A percentile compares a stretch with the other conserved stretches of the same genome.
Evolutionary conservation across 257 asterid genomes (phyloP).

Genomic region (Solanum infundibuliforme): DNA sequence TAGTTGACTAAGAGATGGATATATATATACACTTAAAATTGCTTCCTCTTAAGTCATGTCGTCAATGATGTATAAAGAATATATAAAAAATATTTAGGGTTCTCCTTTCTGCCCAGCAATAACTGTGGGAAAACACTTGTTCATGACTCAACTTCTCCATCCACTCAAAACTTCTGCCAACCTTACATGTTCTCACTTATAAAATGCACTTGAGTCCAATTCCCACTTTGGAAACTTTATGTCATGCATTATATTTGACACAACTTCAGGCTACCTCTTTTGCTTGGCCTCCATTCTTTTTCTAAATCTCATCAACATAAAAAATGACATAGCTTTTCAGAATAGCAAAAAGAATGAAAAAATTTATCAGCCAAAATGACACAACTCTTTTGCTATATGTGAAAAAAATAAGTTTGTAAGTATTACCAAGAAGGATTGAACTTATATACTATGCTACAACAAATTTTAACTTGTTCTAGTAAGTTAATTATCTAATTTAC

Average conservation of each 20-base stretch:
- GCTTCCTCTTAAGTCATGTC: not conserved
- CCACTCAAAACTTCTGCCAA: constrained; percentile 10
- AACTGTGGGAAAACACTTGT: not conserved
- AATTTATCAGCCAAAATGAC: not conserved
- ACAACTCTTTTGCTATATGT: not conserved
- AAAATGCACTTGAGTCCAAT: not conserved
- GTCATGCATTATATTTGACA: constrained; percentile 10
- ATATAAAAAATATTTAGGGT: not conserved
- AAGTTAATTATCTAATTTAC: not conserved
- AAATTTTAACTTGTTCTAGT: not conserved
- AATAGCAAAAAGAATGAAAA: not conserved
- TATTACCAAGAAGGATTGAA: not conserved
- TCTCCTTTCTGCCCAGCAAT: not conserved
- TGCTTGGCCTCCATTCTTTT: constrained; percentile 1
- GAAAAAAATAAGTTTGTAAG: not conserved
- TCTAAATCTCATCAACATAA: not conserved
- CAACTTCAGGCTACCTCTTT: not conserved
- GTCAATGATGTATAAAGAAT: too few species aligned
- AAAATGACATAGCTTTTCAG: not conserved
- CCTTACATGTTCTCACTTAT: constrained; percentile 8
- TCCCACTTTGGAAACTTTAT: not conserved
- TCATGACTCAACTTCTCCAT: not conserved
- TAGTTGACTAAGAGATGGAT: not conserved
- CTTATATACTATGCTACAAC: not conserved
- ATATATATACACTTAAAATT: not conserved